These are phyloP conservation scores for Ambrosia artemisiifolia DNA, from an alignment of 129 eudicot genomes.

Conservation along the genomic window DNA sequence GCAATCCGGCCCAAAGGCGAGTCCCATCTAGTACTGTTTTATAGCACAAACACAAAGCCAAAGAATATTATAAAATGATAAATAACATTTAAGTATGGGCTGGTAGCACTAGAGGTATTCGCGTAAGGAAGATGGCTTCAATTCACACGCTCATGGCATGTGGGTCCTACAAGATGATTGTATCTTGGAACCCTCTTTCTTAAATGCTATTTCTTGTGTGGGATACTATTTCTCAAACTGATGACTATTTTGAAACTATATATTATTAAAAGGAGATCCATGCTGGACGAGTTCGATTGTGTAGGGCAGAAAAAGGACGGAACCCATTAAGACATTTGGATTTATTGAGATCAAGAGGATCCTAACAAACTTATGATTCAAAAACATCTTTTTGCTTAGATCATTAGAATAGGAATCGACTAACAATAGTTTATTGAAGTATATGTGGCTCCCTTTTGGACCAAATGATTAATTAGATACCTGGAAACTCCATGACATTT, in stretches of 20 bases:
- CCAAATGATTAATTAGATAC: slow-evolving; percentile 32
- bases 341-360: not conserved
- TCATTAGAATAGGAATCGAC: not conserved
- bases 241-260: not conserved
- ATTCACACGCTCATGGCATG: not conserved
- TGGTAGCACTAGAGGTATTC: slow-evolving; percentile 9
- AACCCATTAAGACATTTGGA: not conserved
- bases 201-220: not conserved
- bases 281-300: not conserved
- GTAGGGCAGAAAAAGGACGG: not conserved
- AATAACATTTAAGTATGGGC: slow-evolving; percentile 7
- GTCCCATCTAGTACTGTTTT: slow-evolving; percentile 72
- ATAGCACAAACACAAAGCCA: slow-evolving; percentile 14
- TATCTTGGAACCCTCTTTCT: slow-evolving; percentile 10
- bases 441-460: not conserved
- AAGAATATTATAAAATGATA: slow-evolving; percentile 14
- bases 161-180: slow-evolving; percentile 13
- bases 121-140: slow-evolving; percentile 11
- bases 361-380: slow-evolving; percentile 1
- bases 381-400: not conserved
- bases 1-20: slow-evolving; percentile 59
- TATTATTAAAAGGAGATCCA: not conserved
- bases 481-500: slow-evolving; percentile 88
- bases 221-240: not conserved
- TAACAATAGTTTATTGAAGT: slow-evolving; percentile 2